These are phyloP conservation scores for Podaxis sp. DNA, from an alignment of 768 basidiomycete genomes.

Conservation along the genomic window DNA sequence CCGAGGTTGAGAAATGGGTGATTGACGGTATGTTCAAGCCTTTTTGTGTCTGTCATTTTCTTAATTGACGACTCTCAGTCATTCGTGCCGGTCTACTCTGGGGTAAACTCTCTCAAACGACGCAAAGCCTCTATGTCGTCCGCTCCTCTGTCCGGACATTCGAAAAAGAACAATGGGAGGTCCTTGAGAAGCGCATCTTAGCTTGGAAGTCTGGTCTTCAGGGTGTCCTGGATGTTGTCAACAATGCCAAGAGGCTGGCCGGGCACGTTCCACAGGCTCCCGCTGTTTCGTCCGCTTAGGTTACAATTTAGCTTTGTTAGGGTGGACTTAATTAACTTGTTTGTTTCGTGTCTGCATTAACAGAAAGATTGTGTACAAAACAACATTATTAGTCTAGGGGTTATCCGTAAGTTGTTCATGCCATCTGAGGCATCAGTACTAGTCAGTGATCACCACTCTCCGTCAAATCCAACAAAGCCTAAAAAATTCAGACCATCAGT, in stretches of 20 bases:
- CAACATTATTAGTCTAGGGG: conserved; percentile 1
- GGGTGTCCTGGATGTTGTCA: conserved; percentile 69
- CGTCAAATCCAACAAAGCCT: conserved; percentile 87
- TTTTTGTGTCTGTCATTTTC: not conserved
- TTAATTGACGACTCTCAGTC: conserved; percentile 38
- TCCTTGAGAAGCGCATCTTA: conserved; percentile 68
- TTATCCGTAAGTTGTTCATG: not conserved
- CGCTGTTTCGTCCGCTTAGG: conserved; percentile 20
- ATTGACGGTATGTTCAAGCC: conserved; percentile 64
- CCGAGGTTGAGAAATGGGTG: conserved; percentile 81
- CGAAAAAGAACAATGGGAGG: conserved; percentile 77
- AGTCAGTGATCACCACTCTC: conserved; percentile 60
- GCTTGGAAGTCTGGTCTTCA: conserved; percentile 76
- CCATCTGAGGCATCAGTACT: conserved; percentile 9
- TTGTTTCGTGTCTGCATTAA: not conserved
- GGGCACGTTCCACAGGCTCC: conserved; percentile 32
- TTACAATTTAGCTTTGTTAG: conserved; percentile 11
- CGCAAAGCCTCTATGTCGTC: conserved; percentile 68
- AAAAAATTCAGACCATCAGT: conserved; percentile 6
- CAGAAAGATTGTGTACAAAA: not conserved
- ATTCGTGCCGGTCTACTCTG: conserved; percentile 78
- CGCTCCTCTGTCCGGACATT: conserved; percentile 76
- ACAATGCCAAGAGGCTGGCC: conserved; percentile 48
- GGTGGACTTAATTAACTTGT: not conserved
- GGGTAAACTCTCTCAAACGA: conserved; percentile 82